Base-by-base conservation (phyloP, 805 yeast species). In the Ogataea trehalophila region DNA sequence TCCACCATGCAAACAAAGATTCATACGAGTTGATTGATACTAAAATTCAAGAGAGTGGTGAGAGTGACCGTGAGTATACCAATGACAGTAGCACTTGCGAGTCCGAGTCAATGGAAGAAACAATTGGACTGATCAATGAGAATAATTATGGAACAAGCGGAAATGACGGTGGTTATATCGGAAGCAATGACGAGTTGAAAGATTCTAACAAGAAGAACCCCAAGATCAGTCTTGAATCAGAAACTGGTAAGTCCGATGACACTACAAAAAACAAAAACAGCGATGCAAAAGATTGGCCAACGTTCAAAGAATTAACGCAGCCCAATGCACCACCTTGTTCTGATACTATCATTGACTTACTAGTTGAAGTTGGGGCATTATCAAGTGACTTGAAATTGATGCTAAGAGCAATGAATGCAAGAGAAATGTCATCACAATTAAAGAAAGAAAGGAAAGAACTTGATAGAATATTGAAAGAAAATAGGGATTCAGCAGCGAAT, bases 311-410 rank as follows among this genome's bases (percentile, higher is more conserved):
- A 41, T 59, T 83, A 46, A 78, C 83, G 0, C 73, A 81, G 0
- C 78, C 83, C 2, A 69, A 73, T 44, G 70, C 85, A 0, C 75
- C 79, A 2, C 72, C 79, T 14, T 82, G 89, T 5, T 69, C 76
- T 14, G 82, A 78, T 49, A 65, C 69, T 39, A 69, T 80, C 6
- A 70, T 86, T 38, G 83, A 81, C 49, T 61, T 80, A 41, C 75
- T 85, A 39, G 79, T 77, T 56, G 87, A 86, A 53, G 68, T 79
- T 5, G 81, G 85, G 0, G 77, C 81, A 0, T 61, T 83, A 39
- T 79, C 79, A 0, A 76, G 81, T 50, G 92, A 86, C 58, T 70
- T 81, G 66, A 81, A 82, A 55, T 63, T 86, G 49, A 74, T 84
- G 73, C 57, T 81, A 41, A 67, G 86, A 45, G 74, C 83, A 0